Conservation (phyloP, 2,329 filamentous ascomycete genomes). For the Clonostachys sp. region DNA sequence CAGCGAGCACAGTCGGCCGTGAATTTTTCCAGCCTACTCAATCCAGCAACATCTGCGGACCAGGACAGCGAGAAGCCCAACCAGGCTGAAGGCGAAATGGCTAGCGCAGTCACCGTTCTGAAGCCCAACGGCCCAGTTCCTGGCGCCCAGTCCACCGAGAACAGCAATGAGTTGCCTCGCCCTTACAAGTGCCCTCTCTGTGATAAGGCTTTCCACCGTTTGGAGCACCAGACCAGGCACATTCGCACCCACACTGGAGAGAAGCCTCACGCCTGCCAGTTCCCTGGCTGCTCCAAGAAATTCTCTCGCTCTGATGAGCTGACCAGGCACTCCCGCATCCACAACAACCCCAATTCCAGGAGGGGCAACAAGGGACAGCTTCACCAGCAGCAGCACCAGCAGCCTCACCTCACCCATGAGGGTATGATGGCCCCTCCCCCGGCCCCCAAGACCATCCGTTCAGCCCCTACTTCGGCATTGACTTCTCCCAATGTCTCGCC, state of each 20-base stretch:
- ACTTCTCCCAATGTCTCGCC: slow-evolving; percentile 95
- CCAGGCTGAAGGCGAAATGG: slow-evolving; percentile 35
- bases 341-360: slow-evolving; percentile 97
- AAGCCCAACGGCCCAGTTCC: slow-evolving; percentile 60
- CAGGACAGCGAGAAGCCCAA: slow-evolving; percentile 9
- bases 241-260: slow-evolving; percentile 97
- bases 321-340: slow-evolving; percentile 94
- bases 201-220: slow-evolving; percentile 96
- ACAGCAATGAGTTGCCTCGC: slow-evolving; percentile 70
- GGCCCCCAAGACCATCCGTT: slow-evolving; percentile 75
- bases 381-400: slow-evolving; percentile 24
- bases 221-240: slow-evolving; percentile 88
- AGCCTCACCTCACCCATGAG: slow-evolving; percentile 42
- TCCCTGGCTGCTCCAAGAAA: slow-evolving; percentile 92
- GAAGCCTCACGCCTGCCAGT: slow-evolving; percentile 95
- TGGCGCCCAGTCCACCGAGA: slow-evolving; percentile 54
- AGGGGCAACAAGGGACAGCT: slow-evolving; percentile 76
- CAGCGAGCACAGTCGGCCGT: slow-evolving; percentile 69
- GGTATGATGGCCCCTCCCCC: slow-evolving; percentile 75
- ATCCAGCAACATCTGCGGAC: slow-evolving; percentile 37
- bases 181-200: slow-evolving; percentile 98
- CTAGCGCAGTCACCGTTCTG: slow-evolving; percentile 46
- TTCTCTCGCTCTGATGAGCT: slow-evolving; percentile 96
- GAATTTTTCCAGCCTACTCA: slow-evolving; percentile 73
- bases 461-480: slow-evolving; percentile 79